Evolutionary conservation across 2,329 filamentous ascomycete genomes (phyloP).

Genomic region (Diplodia scrobiculata): DNA sequence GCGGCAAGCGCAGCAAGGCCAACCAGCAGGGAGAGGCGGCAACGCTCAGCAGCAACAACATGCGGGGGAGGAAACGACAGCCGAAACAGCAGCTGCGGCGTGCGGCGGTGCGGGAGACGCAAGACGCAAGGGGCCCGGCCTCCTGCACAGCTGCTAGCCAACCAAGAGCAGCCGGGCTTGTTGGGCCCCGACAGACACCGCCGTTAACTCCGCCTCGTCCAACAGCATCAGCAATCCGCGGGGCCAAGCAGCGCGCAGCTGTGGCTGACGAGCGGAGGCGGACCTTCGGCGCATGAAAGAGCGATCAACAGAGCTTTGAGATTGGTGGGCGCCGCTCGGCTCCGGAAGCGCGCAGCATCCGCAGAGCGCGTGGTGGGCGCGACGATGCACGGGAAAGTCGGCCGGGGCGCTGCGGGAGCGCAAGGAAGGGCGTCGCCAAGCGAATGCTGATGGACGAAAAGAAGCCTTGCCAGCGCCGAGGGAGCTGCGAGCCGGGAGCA

Average conservation of each 20-base stretch:
- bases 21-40: conserved; percentile 1
- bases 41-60: conserved; percentile 1
- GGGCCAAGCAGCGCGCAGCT: neutral
- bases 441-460: conserved; percentile 7
- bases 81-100: neutral
- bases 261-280: conserved; percentile 6
- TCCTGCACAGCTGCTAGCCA: neutral
- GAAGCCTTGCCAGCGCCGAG: conserved; percentile 13
- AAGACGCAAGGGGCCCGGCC: conserved; percentile 13
- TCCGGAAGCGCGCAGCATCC: conserved; percentile 26
- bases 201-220: conserved; percentile 22
- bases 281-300: conserved; percentile 17
- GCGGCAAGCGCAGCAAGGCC: conserved; percentile 17
- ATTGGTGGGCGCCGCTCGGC: conserved; percentile 23
- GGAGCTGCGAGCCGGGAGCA: conserved; percentile 2
- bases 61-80: conserved; percentile 5
- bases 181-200: conserved; percentile 12
- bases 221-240: neutral
- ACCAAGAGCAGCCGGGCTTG: neutral
- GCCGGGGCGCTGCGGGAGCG: conserved; percentile 24
- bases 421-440: conserved; percentile 17
- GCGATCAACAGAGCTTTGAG: conserved; percentile 18
- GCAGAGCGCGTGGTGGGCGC: neutral
- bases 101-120: conserved; percentile 19
- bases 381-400: conserved; percentile 17